These are phyloP conservation scores for Saccharomycopsis sp. DNA, from an alignment of 805 yeast species.

Conservation along the genomic window DNA sequence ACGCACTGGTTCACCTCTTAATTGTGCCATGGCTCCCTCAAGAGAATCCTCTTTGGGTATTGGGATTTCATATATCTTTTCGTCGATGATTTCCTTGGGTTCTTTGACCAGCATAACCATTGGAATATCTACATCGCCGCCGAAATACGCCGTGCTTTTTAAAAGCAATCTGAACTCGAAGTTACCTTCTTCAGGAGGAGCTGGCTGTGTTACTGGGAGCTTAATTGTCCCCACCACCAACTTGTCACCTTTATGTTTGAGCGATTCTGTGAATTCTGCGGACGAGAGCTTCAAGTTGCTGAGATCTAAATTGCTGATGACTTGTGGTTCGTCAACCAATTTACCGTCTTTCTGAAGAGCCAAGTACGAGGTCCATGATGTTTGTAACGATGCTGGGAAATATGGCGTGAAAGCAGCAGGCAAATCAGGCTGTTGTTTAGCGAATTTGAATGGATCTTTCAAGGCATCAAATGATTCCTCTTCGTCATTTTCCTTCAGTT, in stretches of 20 bases:
- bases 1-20: slow-evolving; percentile 45
- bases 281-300: slow-evolving; percentile 48
- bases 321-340: slow-evolving; percentile 61
- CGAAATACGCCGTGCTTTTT: slow-evolving; percentile 73
- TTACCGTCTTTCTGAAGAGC: slow-evolving; percentile 73
- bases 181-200: slow-evolving; percentile 67
- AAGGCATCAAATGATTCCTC: slow-evolving; percentile 63
- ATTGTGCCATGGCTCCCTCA: slow-evolving; percentile 67
- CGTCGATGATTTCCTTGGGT: slow-evolving; percentile 39
- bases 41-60: slow-evolving; percentile 70
- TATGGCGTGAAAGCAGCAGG: slow-evolving; percentile 67
- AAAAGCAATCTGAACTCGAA: slow-evolving; percentile 64
- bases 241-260: slow-evolving; percentile 30
- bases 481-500: slow-evolving; percentile 30
- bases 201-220: slow-evolving; percentile 63
- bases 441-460: slow-evolving; percentile 63
- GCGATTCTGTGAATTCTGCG: slow-evolving; percentile 36
- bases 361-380: slow-evolving; percentile 64
- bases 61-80: slow-evolving; percentile 44
- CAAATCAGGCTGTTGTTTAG: slow-evolving; percentile 61
- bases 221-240: slow-evolving; percentile 64
- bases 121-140: slow-evolving; percentile 70
- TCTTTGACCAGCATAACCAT: slow-evolving; percentile 63
- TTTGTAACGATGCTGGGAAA: slow-evolving; percentile 53
- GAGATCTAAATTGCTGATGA: slow-evolving; percentile 44